Conservation (phyloP, 805 yeast genomes). For the Metschnikowia continentalis region DNA sequence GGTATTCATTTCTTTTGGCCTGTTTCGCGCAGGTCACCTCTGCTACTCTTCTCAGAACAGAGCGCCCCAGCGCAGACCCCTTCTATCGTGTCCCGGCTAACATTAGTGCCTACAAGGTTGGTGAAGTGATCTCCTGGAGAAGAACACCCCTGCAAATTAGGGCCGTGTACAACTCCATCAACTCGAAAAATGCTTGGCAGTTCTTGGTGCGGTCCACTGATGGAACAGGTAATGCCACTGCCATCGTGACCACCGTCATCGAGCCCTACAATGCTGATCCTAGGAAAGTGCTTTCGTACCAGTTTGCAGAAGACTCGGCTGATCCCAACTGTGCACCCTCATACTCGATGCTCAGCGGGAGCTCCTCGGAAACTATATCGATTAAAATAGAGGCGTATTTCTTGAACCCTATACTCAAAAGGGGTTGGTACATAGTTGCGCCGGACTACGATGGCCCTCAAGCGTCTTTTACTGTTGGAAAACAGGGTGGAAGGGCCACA, state of each 20-base stretch:
- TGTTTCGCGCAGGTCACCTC: background rate
- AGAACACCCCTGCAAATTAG: conserved; percentile 5
- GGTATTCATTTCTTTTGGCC: background rate
- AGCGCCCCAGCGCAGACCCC: conserved; percentile 6
- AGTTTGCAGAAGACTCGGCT: conserved; percentile 20
- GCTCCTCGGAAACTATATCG: conserved; percentile 10
- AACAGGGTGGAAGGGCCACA: conserved; percentile 26
- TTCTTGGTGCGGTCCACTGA: conserved; percentile 22
- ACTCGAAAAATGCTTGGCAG: conserved; percentile 19
- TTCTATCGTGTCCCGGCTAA: conserved; percentile 10
- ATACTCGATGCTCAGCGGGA: conserved; percentile 16
- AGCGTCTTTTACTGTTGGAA: conserved; percentile 29
- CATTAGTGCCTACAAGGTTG: conserved; percentile 3
- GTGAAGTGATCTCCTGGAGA: conserved; percentile 10
- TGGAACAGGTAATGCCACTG: conserved; percentile 18
- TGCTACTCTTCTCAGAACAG: background rate
- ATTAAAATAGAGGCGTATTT: conserved; percentile 16
- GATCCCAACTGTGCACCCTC: conserved; percentile 20
- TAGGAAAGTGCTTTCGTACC: conserved; percentile 18
- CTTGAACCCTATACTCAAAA: conserved; percentile 12
- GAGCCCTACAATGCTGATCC: conserved; percentile 23
- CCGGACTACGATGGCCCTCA: conserved; percentile 36
- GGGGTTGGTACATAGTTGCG: conserved; percentile 31
- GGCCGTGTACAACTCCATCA: conserved; percentile 5
- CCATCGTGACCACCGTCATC: conserved; percentile 20